These are phyloP conservation scores for Candida loeiensis DNA, from an alignment of 805 yeast genomes.

Conservation along the genomic window DNA sequence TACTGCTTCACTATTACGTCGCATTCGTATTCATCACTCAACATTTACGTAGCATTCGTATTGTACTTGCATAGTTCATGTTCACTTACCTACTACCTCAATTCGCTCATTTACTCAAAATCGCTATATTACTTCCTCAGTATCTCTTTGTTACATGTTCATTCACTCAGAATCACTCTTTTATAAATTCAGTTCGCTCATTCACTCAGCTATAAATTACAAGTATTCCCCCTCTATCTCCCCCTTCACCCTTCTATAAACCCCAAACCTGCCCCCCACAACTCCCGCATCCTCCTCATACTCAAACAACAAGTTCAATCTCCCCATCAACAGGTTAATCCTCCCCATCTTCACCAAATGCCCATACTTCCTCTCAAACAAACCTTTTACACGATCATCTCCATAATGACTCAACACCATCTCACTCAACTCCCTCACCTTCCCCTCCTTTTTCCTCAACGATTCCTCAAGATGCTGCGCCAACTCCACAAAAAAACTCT, in stretches of 20 bases:
- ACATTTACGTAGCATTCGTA: too few relatives aligned
- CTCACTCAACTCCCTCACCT: slow-evolving; percentile 11
- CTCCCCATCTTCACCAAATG: slow-evolving; percentile 14
- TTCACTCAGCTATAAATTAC: slow-evolving; percentile 1
- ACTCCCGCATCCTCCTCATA: slow-evolving; percentile 12
- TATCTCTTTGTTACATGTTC: too few relatives aligned
- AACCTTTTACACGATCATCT: too few relatives aligned
- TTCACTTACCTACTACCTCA: not conserved
- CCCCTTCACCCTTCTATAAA: slow-evolving; percentile 9
- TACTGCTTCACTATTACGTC: too few relatives aligned
- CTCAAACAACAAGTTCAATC: slow-evolving; percentile 13
- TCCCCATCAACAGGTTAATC: slow-evolving; percentile 12
- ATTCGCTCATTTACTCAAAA: not conserved
- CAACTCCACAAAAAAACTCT: slow-evolving; percentile 9
- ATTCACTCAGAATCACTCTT: not conserved
- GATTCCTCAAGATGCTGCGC: slow-evolving; percentile 13
- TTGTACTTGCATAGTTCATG: not conserved
- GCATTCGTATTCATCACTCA: too few relatives aligned
- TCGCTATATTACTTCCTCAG: too few relatives aligned
- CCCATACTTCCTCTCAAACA: slow-evolving; percentile 14
- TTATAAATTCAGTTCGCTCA: not conserved
- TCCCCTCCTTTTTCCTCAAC: slow-evolving; percentile 11
- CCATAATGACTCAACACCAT: slow-evolving; percentile 9
- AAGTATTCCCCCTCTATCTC: slow-evolving; percentile 13
- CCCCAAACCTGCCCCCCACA: slow-evolving; percentile 1